These are phyloP conservation scores for Albophoma yamanashiensis DNA, from an alignment of 2,329 filamentous ascomycete genomes.

Conservation along the genomic window DNA sequence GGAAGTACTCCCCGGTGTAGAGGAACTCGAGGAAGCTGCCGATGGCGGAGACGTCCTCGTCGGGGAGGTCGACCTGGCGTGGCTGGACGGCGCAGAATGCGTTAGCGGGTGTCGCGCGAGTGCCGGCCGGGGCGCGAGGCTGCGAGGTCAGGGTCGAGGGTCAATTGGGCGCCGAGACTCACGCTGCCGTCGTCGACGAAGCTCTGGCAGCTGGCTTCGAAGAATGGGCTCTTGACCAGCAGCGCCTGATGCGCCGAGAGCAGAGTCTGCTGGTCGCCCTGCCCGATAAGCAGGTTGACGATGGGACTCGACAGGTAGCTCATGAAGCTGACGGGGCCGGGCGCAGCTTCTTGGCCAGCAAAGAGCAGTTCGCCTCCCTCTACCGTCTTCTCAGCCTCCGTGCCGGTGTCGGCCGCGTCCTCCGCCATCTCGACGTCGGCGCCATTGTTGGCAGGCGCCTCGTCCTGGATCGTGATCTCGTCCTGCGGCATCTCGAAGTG, in stretches of 20 bases:
- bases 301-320: conserved; percentile 59
- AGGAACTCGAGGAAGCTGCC: conserved; percentile 30
- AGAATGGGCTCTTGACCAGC: conserved; percentile 63
- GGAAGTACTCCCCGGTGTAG: conserved; percentile 53
- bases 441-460: conserved; percentile 13
- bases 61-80: conserved; percentile 55
- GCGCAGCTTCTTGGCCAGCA: conserved; percentile 20
- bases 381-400: conserved; percentile 16
- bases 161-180: conserved; percentile 17
- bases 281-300: conserved; percentile 56
- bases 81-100: conserved; percentile 22
- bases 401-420: conserved; percentile 10
- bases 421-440: conserved; percentile 30
- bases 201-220: conserved; percentile 50
- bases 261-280: conserved; percentile 44
- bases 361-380: conserved; percentile 26
- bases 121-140: not conserved
- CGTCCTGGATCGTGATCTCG: conserved; percentile 8
- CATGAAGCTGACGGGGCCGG: conserved; percentile 33
- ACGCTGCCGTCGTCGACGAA: conserved; percentile 54
- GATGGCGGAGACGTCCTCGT: conserved; percentile 23
- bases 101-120: not conserved
- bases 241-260: conserved; percentile 75
- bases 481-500: conserved; percentile 3
- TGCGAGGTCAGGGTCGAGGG: not conserved